Evolutionary conservation across 306 rosid genomes (phyloP).

Genomic region (Astragalus glycyphyllos): DNA sequence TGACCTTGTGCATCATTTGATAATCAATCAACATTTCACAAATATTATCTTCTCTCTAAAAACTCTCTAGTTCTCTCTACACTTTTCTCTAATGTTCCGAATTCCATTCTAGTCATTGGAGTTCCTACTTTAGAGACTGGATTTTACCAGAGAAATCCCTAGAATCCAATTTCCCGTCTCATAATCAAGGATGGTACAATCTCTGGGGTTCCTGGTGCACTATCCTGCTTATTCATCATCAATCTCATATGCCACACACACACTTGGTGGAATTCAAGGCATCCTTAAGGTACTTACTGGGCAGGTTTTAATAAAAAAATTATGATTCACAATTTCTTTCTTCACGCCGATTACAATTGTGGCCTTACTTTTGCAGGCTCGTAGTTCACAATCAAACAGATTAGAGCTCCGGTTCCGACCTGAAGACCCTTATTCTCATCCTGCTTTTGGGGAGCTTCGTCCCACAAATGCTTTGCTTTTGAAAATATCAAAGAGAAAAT

Average conservation of each 20-base stretch:
- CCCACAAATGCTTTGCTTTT: conserved; percentile 69
- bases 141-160: too few relatives aligned
- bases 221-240: conserved; percentile 85
- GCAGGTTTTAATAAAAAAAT: background rate
- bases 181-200: conserved; percentile 66
- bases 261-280: conserved; percentile 74
- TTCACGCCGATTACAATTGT: background rate
- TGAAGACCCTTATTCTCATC: conserved; percentile 86
- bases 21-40: too few relatives aligned
- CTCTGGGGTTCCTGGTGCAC: conserved; percentile 64
- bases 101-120: too few relatives aligned
- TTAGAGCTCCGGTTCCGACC: conserved; percentile 87
- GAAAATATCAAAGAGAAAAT: conserved; percentile 62
- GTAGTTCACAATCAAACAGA: conserved; percentile 56
- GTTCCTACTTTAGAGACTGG: too few relatives aligned
- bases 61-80: too few relatives aligned
- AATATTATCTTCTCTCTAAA: too few relatives aligned
- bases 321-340: background rate
- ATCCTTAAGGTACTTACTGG: conserved; percentile 61
- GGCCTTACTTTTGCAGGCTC: conserved; percentile 55
- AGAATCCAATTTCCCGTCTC: too few relatives aligned
- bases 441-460: conserved; percentile 81
- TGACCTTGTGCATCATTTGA: too few relatives aligned
- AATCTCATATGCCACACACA: conserved; percentile 58
- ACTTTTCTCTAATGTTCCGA: too few relatives aligned